Conservation (phyloP, 1,284 basidiomycete genomes). For the Puccinia novopanici region DNA sequence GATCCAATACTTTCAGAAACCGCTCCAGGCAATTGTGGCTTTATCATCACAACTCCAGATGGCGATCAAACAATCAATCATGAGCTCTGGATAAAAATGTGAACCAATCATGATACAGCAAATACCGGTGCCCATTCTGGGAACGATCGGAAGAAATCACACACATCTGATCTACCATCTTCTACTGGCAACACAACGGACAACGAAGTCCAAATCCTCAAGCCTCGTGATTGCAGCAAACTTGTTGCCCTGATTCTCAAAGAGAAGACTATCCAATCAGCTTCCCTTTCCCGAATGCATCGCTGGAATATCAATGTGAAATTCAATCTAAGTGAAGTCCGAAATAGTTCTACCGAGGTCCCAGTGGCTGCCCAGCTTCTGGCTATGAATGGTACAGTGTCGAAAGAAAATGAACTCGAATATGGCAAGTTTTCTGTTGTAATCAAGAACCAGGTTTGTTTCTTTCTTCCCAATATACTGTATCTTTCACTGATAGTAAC, state of each 20-base stretch:
- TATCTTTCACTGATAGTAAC: too few species aligned
- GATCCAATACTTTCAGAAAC: too few species aligned
- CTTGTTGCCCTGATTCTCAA: constrained; percentile 14
- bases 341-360: not conserved
- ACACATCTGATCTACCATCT: not conserved
- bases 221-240: not conserved
- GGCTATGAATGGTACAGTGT: not conserved
- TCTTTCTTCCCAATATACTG: not conserved
- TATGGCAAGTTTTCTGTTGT: not conserved
- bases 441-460: not conserved
- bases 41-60: not conserved
- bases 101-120: not conserved
- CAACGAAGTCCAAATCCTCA: not conserved
- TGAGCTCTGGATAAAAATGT: not conserved
- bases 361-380: not conserved
- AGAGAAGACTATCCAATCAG: not conserved
- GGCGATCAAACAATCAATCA: not conserved
- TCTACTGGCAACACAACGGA: too few species aligned
- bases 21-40: too few species aligned
- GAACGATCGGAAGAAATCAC: not conserved
- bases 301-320: constrained; percentile 1
- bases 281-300: not conserved
- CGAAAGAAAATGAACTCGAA: not conserved
- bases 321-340: not conserved
- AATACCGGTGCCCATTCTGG: not conserved